phyloP scores from a whole-genome alignment of 495 filamentous ascomycete genomes.

The Rostrohypoxylon terebratum region DNA sequence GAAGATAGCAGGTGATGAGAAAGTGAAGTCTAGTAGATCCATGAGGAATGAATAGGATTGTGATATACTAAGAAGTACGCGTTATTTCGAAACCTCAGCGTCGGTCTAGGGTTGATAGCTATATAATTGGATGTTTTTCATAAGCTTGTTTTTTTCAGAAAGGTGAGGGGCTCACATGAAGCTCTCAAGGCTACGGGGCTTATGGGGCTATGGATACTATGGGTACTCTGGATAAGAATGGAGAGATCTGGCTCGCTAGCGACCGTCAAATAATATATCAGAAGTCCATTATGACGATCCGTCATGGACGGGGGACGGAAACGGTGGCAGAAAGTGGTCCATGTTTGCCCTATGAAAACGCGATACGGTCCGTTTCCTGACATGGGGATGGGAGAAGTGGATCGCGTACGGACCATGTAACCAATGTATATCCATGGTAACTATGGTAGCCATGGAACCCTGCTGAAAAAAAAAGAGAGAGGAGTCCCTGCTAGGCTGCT shows the following conservation, averaged over 20 bases:
- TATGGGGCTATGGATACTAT: no score
- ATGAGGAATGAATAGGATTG: conserved; percentile 21
- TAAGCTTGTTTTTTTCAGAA: conserved; percentile 29
- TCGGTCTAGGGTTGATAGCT: conserved; percentile 11
- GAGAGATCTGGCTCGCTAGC: conserved; percentile 46
- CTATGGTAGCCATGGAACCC: conserved; percentile 40
- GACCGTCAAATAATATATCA: conserved; percentile 49
- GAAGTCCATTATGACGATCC: conserved; percentile 47
- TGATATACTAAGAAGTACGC: conserved; percentile 37
- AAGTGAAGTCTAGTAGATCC: conserved; percentile 28
- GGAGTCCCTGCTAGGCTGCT: conserved; percentile 50
- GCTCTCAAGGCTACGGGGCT: conserved; percentile 21
- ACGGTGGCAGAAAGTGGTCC: conserved; percentile 51
- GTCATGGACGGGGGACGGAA: conserved; percentile 48
- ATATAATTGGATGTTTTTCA: conserved; percentile 46
- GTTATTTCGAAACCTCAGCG: conserved; percentile 14
- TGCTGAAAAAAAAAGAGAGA: conserved; percentile 39
- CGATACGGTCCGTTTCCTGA: conserved; percentile 48
- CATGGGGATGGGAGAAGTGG: conserved; percentile 42
- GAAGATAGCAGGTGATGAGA: conserved; percentile 29
- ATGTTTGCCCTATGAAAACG: conserved; percentile 52
- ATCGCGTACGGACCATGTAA: no score
- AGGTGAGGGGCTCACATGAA: conserved; percentile 46
- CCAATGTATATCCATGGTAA: no score
- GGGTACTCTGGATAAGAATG: not conserved